These are phyloP conservation scores for Cladophialophora chaetospira DNA, from an alignment of 2,329 filamentous ascomycete genomes.

Conservation along the genomic window DNA sequence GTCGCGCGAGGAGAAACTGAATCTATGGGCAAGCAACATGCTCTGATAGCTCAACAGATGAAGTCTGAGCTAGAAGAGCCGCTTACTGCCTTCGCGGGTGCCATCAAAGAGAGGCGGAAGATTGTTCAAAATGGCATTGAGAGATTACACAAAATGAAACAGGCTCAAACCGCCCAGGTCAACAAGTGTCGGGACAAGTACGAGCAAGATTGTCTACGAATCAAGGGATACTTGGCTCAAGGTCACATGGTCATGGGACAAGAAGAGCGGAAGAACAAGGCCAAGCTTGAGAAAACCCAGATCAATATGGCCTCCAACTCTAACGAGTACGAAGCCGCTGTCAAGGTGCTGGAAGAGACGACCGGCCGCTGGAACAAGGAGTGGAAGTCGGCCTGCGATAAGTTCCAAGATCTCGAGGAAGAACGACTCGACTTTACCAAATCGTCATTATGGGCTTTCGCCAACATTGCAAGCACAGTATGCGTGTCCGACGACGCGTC, in stretches of 20 bases:
- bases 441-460: slow-evolving; percentile 96
- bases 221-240: slow-evolving; percentile 97
- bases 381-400: slow-evolving; percentile 95
- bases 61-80: slow-evolving; percentile 95
- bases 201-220: slow-evolving; percentile 96
- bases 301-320: slow-evolving; percentile 90
- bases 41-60: slow-evolving; percentile 89
- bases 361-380: slow-evolving; percentile 95
- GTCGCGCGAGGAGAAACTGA: slow-evolving; percentile 87
- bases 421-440: slow-evolving; percentile 96
- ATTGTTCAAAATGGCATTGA: slow-evolving; percentile 94
- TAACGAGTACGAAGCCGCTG: slow-evolving; percentile 87
- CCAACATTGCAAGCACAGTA: slow-evolving; percentile 94
- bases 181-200: slow-evolving; percentile 97
- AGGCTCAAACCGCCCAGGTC: slow-evolving; percentile 83
- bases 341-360: slow-evolving; percentile 92
- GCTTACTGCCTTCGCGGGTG: slow-evolving; percentile 83
- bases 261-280: slow-evolving; percentile 98
- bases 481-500: slow-evolving; percentile 96
- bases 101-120: slow-evolving; percentile 94
- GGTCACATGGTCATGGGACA: slow-evolving; percentile 99
- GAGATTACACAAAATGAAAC: slow-evolving; percentile 89
- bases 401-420: slow-evolving; percentile 98
- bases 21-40: slow-evolving; percentile 89
- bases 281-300: slow-evolving; percentile 97